Base-by-base conservation (phyloP, 805 yeast species). In the Lipomyces orientalis region DNA sequence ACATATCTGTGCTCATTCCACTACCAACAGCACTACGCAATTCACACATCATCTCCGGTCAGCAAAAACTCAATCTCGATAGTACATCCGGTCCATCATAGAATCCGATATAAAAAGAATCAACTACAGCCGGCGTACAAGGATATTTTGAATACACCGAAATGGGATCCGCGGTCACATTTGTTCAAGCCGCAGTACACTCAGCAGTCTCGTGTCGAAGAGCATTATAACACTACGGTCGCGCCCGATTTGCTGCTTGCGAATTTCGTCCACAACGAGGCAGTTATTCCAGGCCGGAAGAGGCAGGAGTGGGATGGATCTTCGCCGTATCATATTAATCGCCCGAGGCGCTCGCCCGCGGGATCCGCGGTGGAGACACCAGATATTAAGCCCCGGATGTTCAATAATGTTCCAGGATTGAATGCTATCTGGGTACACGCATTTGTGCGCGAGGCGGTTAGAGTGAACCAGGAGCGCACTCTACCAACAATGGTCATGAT, bases 61-160 rank as follows among this genome's bases (percentile, higher is more conserved):
- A 9, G 33, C 84, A 80, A 77, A 84, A 73, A 84, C 60, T 89
- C 87, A 37, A 86, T 85, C 77, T 89, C 96, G 52, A 85, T 91
- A 61, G 93, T 91, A 49, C 86, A 89, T 61, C 98, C 99, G 1
- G 96, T 94, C 16, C 99, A 95, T 78, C 99, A 95, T 79, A 84
- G 86, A 67, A 90, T 94, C 56, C 87, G 86, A 72, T 87, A 91
- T 75, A 84, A 86, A 74, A 95, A 95, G 78, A 80, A 87, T 51
- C 85, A 86, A 64, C 84, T 94, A 60, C 89, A 93, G 49, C 93
- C 94, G 65, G 83, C 88, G 68, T 90, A 88, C 78, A 87, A 90
- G 35, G 25, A n/a, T 62, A 90, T 87, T 52, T 79, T 91, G 66
- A 85, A 90, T 69, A 79, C 84, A 60, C 86, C 88, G 35, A 87